Conservation (phyloP, 2,329 filamentous ascomycete species). For the Trichocomaceae sp. region DNA sequence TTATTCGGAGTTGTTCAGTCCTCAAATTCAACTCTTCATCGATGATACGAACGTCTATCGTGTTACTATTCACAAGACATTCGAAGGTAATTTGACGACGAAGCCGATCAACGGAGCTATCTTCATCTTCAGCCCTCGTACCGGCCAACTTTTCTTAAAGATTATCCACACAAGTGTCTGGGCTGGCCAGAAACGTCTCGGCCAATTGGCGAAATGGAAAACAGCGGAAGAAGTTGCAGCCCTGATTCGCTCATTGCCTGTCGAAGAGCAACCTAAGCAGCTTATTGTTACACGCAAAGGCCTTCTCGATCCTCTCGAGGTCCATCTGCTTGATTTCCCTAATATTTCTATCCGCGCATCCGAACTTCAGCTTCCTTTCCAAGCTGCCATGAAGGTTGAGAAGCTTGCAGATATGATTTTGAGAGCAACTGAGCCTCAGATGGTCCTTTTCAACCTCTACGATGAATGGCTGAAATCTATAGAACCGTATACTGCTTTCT, state of each 20-base stretch:
- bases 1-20: conserved; percentile 98
- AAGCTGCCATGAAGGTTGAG: conserved; percentile 99
- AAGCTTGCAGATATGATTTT: conserved; percentile 99
- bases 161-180: conserved; percentile 99
- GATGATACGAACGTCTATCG: conserved; percentile 99
- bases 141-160: conserved; percentile 95
- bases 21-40: conserved; percentile 97
- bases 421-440: conserved; percentile 95
- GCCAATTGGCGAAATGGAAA: conserved; percentile 98
- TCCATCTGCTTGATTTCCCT: conserved; percentile 94
- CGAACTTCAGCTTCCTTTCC: conserved; percentile 94
- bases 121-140: conserved; percentile 99
- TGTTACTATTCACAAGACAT: conserved; percentile 99
- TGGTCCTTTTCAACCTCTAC: conserved; percentile 98
- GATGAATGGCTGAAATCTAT: conserved; percentile 99
- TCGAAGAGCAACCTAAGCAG: conserved; percentile 98
- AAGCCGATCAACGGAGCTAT: conserved; percentile 99
- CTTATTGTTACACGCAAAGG: conserved; percentile 97
- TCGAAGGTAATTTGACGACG: conserved; percentile 96
- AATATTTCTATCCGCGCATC: conserved; percentile 98
- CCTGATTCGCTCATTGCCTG: conserved; percentile 86
- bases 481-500: conserved; percentile 97
- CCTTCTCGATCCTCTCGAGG: conserved; percentile 91
- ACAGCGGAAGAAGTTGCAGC: conserved; percentile 99
- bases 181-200: conserved; percentile 98